These are phyloP conservation scores for Rhizopogon parksii DNA, from an alignment of 1,284 basidiomycete species.

Conservation along the genomic window DNA sequence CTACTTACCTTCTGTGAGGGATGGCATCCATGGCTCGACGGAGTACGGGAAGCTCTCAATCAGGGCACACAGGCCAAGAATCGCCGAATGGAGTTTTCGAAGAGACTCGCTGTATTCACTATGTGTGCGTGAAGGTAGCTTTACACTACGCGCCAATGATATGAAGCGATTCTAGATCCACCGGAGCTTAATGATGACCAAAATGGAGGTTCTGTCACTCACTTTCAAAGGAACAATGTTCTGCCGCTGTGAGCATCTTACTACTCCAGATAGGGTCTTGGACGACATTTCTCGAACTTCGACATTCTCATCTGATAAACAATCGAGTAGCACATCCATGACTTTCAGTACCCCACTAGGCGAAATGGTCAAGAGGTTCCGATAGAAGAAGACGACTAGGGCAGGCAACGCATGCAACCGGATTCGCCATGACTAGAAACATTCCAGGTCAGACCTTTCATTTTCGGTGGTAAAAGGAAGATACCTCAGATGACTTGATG, in stretches of 20 bases:
- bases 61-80: conserved; percentile 84
- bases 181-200: conserved; percentile 3
- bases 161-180: conserved; percentile 70
- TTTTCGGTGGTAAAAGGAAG: conserved; percentile 9
- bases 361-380: conserved; percentile 75
- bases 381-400: conserved; percentile 78
- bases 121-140: conserved; percentile 66
- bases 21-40: conserved; percentile 71
- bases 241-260: conserved; percentile 88
- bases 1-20: conserved; percentile 61
- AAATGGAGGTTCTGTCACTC: conserved; percentile 11
- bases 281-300: conserved; percentile 95
- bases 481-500: conserved; percentile 63
- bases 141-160: conserved; percentile 51
- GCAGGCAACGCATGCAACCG: conserved; percentile 69
- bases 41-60: conserved; percentile 78
- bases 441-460: conserved; percentile 7
- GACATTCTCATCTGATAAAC: conserved; percentile 85
- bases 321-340: conserved; percentile 77
- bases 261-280: conserved; percentile 81
- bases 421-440: conserved; percentile 67
- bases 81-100: conserved; percentile 78
- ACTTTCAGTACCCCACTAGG: conserved; percentile 59
- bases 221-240: conserved; percentile 85
- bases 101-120: conserved; percentile 70